A percentile compares a stretch with the other conserved stretches of the same genome.
Conservation (phyloP, 2,329 filamentous ascomycete species). For the Penicillium freii region DNA sequence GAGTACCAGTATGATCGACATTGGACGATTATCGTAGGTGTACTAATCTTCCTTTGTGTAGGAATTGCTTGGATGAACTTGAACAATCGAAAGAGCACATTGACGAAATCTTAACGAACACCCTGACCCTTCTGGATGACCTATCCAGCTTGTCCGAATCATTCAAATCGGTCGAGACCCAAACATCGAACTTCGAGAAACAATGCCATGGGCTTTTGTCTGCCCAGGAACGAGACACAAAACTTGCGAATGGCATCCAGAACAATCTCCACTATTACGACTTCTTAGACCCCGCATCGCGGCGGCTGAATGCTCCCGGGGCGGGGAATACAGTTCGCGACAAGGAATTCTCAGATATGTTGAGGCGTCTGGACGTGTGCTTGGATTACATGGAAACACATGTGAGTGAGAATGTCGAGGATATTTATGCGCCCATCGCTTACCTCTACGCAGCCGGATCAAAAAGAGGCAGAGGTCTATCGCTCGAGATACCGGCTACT, state of each 20-base stretch:
- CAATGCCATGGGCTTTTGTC: conserved; percentile 85
- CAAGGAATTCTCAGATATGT: conserved; percentile 81
- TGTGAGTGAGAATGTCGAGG: conserved; percentile 49
- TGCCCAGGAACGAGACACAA: conserved; percentile 76
- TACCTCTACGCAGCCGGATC: conserved; percentile 59
- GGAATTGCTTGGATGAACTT: conserved; percentile 77
- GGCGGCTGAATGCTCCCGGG: conserved; percentile 86
- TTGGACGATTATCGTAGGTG: conserved; percentile 11
- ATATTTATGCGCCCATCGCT: neutral
- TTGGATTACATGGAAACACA: conserved; percentile 89
- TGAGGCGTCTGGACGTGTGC: conserved; percentile 83
- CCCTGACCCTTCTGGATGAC: conserved; percentile 70
- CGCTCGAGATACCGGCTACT: conserved; percentile 82
- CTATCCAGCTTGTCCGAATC: conserved; percentile 78
- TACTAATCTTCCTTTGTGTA: conserved; percentile 33
- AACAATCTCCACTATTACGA: conserved; percentile 93
- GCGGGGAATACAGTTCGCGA: conserved; percentile 82
- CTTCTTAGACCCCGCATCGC: conserved; percentile 86
- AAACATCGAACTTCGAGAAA: conserved; percentile 88
- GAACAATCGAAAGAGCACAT: conserved; percentile 78
- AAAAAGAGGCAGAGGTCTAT: conserved; percentile 85
- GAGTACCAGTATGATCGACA: conserved; percentile 66
- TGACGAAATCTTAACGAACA: conserved; percentile 72
- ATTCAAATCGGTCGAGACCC: conserved; percentile 81
- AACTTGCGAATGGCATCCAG: conserved; percentile 78